Evolutionary conservation across 2,329 filamentous ascomycete species (phyloP), one percentile per base, ranked within the genome.

Genomic region (Setomelanomma holmii): DNA sequence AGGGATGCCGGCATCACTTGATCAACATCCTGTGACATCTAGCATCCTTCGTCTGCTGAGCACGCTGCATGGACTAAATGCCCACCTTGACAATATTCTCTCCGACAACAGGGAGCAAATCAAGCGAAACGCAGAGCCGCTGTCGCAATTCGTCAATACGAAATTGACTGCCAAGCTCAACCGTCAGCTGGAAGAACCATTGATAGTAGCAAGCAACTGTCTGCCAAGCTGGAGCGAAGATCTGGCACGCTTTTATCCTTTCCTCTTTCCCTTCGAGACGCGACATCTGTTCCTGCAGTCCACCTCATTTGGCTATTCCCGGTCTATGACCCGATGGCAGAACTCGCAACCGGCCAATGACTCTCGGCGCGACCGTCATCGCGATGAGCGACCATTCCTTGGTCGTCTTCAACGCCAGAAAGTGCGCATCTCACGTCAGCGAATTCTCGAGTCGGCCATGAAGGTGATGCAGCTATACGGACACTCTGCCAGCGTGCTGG

Each of bases 381-480:
- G 91, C 41, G 93, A 98, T 62, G 93, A 98, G 57, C 85, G 93
- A 11, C 92, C 93, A 1, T 96, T 96, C 82, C 80, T 98, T 2
- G 95, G 95, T 12, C 86, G 93, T 36, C 83, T 97, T 1, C 95
- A 98, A 73, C 87, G 95, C 50, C 95, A 99, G 69, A 99, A 99
- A 75, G 93, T 99, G n/a, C 89, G 95, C 39, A 98, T 99, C 55
- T 96, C 93, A 4, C 86, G 95, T 38, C 86, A 86, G n/a, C 92
- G 96, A 66, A 97, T 99, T 40, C 82, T 99, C 6, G 95, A 99
- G 72, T 98, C 95, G 12, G 95, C 95, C 0, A 82, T 98, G 73
- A 99, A 99, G 76, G 95, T 99, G 23, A 98, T 99, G 93, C 93
- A 99, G 65, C 84, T 98, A 2, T 99, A 99, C 67, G 95, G 95